Evolutionary conservation across 192 early-diverging fungal species (phyloP).

Genomic region (Mortierella hygrophila): DNA sequence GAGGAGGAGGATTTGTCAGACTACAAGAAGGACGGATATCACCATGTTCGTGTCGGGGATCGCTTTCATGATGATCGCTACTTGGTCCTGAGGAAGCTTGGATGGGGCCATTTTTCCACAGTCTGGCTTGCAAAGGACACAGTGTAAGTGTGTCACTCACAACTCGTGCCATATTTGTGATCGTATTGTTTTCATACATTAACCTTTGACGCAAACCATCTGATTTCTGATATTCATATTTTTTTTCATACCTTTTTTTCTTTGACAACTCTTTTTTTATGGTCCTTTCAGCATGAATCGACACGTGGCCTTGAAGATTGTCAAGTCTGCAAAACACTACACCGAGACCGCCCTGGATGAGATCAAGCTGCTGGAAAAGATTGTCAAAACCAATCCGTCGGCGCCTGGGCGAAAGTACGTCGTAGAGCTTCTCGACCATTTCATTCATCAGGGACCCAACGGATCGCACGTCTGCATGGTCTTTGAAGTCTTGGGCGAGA

Average conservation of each 20-base stretch:
- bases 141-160: conserved; percentile 60
- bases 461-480: conserved; percentile 97
- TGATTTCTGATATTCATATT: neutral
- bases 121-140: conserved; percentile 94
- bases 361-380: conserved; percentile 91
- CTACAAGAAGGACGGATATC: conserved; percentile 95
- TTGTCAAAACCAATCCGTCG: conserved; percentile 73
- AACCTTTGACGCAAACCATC: neutral
- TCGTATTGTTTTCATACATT: neutral
- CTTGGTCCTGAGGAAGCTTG: conserved; percentile 91
- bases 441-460: conserved; percentile 89
- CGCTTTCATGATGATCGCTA: conserved; percentile 84
- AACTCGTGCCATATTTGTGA: neutral
- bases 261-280: neutral
- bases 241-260: neutral
- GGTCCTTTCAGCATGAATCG: conserved; percentile 64
- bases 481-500: conserved; percentile 97
- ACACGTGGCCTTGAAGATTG: conserved; percentile 96
- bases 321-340: conserved; percentile 96
- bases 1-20: conserved; percentile 94
- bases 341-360: conserved; percentile 97
- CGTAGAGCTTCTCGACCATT: conserved; percentile 93
- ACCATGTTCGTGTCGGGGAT: conserved; percentile 90
- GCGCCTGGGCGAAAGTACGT: conserved; percentile 75
- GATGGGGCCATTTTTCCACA: conserved; percentile 99